Evolutionary conservation across 352 stramenopile species (phyloP), one percentile per base, ranked within the genome.

Genomic region (Phytophthora meadii): DNA sequence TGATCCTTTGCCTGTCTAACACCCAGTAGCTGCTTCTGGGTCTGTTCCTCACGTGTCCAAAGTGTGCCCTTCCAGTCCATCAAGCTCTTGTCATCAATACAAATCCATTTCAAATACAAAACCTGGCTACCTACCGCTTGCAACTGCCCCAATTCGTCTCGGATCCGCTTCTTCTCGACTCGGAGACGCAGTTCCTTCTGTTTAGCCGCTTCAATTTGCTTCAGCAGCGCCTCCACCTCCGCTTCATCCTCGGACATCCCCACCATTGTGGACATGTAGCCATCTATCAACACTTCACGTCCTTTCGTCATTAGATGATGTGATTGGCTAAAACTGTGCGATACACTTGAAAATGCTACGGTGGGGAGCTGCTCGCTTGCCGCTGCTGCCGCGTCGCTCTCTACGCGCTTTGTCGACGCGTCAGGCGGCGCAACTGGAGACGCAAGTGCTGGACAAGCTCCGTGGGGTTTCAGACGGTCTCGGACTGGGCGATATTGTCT

Each of bases 391-490:
- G 50, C 49, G 58, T 28, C 73, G 63, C 67, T 78, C 50, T 12
- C 47, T 55, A 39, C 74, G 81, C 50, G 59, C 65, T n/a, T 52
- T 95, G 30, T 93, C 85, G 48, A 81, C 79, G 53, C 85, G 87
- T 19, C 81, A 84, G 34, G 66, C 78, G 36, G 88, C 81, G 41
- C 72, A 90, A 63, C 45, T 94, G 52, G 88, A 95, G 71, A 88
- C 76, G 50, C 72, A 94, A 60, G 88, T 94, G 30, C 59, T 95
- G 51, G 81, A 93, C 56, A 77, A 79, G 48, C 66, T 95, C 48
- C 82, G 84, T 27, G 56, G 65, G n/a, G 74, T 95, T 27, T 75
- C 77, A 39, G 85, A 95, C 53, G 85, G 85, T 3, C 68, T 95
- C 34, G 82, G 87, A 12, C 74, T 93, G 47, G 80, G 82, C 51